Evolutionary conservation across 1,284 basidiomycete genomes (phyloP).

Genomic region (Kwoniella shivajii): DNA sequence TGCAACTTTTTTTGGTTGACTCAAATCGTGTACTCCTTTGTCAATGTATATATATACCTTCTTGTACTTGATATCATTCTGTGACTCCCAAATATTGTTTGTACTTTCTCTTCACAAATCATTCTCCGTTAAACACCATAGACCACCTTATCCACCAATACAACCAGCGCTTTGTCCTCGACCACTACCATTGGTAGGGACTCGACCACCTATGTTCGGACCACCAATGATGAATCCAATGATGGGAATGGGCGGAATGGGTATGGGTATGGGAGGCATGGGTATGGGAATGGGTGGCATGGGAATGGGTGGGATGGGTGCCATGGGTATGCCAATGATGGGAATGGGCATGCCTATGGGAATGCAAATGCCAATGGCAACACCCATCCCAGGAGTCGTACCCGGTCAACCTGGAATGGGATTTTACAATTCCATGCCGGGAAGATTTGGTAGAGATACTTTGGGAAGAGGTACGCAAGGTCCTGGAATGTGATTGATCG

Average conservation of each 20-base stretch:
- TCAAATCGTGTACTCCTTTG: too few species aligned
- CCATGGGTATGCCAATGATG: slow-evolving; percentile 34
- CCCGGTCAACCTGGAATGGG: slow-evolving; percentile 44
- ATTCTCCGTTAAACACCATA: background rate
- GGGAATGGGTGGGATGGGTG: slow-evolving; percentile 19
- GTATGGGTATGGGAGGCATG: slow-evolving; percentile 29
- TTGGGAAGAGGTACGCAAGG: slow-evolving; percentile 38
- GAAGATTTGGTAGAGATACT: slow-evolving; percentile 42
- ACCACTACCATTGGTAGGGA: slow-evolving; percentile 19
- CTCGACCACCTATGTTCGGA: slow-evolving; percentile 26
- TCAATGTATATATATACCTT: too few species aligned
- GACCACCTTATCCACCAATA: slow-evolving; percentile 19
- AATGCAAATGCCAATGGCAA: slow-evolving; percentile 27
- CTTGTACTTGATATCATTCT: background rate
- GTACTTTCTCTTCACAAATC: background rate
- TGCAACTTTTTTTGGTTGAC: too few species aligned
- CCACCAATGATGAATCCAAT: slow-evolving; percentile 19
- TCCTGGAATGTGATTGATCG: slow-evolving; percentile 8
- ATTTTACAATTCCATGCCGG: slow-evolving; percentile 34
- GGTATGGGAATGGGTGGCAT: slow-evolving; percentile 19
- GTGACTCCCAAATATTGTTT: background rate
- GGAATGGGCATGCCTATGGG: slow-evolving; percentile 30
- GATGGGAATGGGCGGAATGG: slow-evolving; percentile 24
- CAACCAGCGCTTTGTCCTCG: slow-evolving; percentile 18
- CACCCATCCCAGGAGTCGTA: slow-evolving; percentile 33